Conservation (phyloP, 306 rosid species). For the Sphenostylis stenocarpa region DNA sequence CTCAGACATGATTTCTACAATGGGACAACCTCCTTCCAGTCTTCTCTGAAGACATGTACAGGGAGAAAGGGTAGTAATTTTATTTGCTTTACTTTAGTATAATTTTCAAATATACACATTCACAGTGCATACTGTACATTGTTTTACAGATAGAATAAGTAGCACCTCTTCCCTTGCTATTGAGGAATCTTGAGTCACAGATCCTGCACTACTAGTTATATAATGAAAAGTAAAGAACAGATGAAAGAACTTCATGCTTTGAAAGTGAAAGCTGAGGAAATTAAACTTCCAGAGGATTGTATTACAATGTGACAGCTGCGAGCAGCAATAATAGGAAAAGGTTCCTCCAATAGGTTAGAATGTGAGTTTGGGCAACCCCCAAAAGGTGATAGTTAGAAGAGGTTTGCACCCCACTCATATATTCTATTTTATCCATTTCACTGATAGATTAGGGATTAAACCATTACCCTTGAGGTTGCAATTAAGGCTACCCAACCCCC, state of each 20-base stretch:
- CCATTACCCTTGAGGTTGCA: too few species aligned
- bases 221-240: constrained; percentile 4
- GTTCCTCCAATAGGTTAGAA: background rate
- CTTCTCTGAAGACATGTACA: background rate
- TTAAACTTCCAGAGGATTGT: background rate
- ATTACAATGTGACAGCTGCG: background rate
- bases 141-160: background rate
- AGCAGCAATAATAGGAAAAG: background rate
- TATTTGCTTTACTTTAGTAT: background rate
- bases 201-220: background rate
- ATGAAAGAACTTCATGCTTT: background rate
- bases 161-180: background rate
- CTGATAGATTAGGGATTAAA: too few species aligned
- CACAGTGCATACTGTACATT: background rate
- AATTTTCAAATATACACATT: background rate
- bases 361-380: too few species aligned
- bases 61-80: background rate
- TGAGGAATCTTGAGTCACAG: background rate
- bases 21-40: background rate
- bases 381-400: too few species aligned
- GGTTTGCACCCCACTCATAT: too few species aligned
- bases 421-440: too few species aligned
- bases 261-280: constrained; percentile 16
- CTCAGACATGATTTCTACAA: background rate
- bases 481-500: too few species aligned